phyloP scores from a whole-genome alignment of 2,329 filamentous ascomycete genomes.

The Elsinoe necatrix region DNA sequence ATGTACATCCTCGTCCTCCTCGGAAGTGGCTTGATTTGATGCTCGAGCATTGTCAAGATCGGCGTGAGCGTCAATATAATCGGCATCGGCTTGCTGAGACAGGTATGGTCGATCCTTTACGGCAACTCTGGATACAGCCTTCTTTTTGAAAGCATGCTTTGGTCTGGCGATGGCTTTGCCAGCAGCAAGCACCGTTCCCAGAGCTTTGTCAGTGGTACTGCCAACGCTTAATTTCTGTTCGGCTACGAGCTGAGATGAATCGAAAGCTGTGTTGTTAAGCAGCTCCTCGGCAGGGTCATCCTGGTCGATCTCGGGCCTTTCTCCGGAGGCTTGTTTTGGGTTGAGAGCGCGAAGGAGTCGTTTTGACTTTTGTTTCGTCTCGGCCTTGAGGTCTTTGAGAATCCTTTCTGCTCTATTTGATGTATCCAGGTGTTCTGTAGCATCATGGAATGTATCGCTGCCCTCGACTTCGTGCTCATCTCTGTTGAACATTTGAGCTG shows the following conservation, averaged over 20 bases:
- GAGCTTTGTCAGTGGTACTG: slow-evolving; percentile 19
- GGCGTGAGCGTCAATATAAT: slow-evolving; percentile 30
- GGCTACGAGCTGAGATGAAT: slow-evolving; percentile 24
- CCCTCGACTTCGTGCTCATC: not conserved
- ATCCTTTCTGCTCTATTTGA: slow-evolving; percentile 13
- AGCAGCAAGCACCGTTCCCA: slow-evolving; percentile 20
- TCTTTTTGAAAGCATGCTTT: slow-evolving; percentile 25
- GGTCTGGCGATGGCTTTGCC: slow-evolving; percentile 28
- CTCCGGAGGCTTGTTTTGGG: not conserved
- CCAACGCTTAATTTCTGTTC: slow-evolving; percentile 19
- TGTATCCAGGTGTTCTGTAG: not conserved
- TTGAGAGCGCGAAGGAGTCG: slow-evolving; percentile 13
- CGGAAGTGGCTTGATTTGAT: slow-evolving; percentile 10
- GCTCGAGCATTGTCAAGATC: slow-evolving; percentile 19
- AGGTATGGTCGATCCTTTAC: slow-evolving; percentile 31
- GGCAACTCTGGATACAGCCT: slow-evolving; percentile 28
- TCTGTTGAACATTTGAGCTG: not conserved
- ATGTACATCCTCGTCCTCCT: slow-evolving; percentile 11
- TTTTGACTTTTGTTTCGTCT: slow-evolving; percentile 19
- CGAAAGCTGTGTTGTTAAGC: slow-evolving; percentile 30
- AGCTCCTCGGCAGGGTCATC: slow-evolving; percentile 16
- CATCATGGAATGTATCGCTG: not conserved
- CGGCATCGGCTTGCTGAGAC: slow-evolving; percentile 27
- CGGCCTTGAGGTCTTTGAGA: slow-evolving; percentile 15
- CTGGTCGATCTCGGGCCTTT: slow-evolving; percentile 1